These are phyloP conservation scores for Diplogelasinospora grovesii DNA, from an alignment of 495 filamentous ascomycete species.

Conservation along the genomic window DNA sequence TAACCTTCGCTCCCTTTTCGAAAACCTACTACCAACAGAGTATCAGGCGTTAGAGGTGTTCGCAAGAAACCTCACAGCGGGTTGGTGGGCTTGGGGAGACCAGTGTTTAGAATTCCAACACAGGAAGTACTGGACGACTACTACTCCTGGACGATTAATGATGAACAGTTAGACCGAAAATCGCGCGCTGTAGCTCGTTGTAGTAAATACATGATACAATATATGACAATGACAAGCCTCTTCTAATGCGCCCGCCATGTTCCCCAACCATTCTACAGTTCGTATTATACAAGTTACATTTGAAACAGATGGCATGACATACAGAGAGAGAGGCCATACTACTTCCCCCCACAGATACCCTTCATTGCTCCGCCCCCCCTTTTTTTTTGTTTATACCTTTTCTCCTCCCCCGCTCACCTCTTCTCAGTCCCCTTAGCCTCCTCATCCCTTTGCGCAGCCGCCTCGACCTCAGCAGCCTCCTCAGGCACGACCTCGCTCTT, in stretches of 20 bases:
- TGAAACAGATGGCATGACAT: no score
- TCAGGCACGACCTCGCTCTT: constrained; percentile 6
- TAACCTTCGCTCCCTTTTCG: constrained; percentile 40
- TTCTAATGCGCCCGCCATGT: no score
- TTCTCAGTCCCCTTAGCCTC: neutral
- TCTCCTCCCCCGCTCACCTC: neutral
- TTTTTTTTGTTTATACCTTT: neutral
- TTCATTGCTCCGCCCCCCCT: neutral
- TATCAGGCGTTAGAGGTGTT: constrained; percentile 80
- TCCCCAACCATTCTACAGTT: no score
- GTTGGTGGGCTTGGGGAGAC: constrained; percentile 88
- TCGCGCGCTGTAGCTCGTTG: no score
- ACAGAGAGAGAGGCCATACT: no score
- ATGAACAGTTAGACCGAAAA: no score
- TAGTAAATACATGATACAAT: no score
- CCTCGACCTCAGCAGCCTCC: constrained; percentile 13
- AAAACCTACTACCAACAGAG: constrained; percentile 33
- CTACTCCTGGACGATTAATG: neutral
- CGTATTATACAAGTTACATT: no score
- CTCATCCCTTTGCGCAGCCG: constrained; percentile 1
- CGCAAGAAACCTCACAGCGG: constrained; percentile 74
- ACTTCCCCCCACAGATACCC: no score
- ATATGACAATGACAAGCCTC: no score
- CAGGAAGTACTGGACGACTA: constrained; percentile 55
- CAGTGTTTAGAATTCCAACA: constrained; percentile 78